A percentile compares a stretch with the other conserved stretches of the same genome.
These are phyloP conservation scores for Jimgerdemannia flammicorona DNA, from an alignment of 192 early-diverging fungal genomes.

Conservation along the genomic window DNA sequence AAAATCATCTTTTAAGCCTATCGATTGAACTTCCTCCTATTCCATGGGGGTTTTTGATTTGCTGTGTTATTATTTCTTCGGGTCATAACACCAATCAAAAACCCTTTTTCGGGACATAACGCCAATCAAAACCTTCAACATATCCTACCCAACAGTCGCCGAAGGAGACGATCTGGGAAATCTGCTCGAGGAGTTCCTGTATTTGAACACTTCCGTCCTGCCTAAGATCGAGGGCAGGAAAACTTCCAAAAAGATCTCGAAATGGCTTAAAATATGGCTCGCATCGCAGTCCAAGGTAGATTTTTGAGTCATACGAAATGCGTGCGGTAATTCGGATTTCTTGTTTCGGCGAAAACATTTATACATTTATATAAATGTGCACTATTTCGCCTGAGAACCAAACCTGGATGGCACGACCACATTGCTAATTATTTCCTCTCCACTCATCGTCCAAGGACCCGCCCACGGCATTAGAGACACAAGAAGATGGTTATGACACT, in stretches of 20 bases:
- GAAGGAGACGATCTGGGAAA: slow-evolving; percentile 9
- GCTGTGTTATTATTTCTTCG: too few relatives aligned
- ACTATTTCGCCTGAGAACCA: neutral
- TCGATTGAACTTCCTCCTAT: too few relatives aligned
- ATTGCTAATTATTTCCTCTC: neutral
- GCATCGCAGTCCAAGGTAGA: neutral
- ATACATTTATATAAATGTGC: too few relatives aligned
- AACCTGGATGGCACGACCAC: neutral
- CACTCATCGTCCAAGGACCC: neutral
- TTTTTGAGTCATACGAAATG: too few relatives aligned
- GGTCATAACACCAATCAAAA: too few relatives aligned
- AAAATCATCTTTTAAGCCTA: too few relatives aligned
- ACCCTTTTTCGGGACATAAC: too few relatives aligned
- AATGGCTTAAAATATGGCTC: slow-evolving; percentile 1
- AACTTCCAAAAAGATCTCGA: slow-evolving; percentile 18
- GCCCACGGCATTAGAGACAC: neutral
- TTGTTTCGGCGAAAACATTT: too few relatives aligned
- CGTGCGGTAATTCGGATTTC: too few relatives aligned
- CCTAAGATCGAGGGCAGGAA: slow-evolving; percentile 15
- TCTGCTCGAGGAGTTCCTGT: slow-evolving; percentile 4
- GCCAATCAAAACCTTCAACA: too few relatives aligned
- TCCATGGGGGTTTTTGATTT: too few relatives aligned
- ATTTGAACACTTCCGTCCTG: slow-evolving; percentile 5
- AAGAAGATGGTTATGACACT: neutral
- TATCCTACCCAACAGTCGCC: slow-evolving; percentile 5